Evolutionary conservation across 2,329 filamentous ascomycete species (phyloP).

Genomic region (Diaporthe ampelina): DNA sequence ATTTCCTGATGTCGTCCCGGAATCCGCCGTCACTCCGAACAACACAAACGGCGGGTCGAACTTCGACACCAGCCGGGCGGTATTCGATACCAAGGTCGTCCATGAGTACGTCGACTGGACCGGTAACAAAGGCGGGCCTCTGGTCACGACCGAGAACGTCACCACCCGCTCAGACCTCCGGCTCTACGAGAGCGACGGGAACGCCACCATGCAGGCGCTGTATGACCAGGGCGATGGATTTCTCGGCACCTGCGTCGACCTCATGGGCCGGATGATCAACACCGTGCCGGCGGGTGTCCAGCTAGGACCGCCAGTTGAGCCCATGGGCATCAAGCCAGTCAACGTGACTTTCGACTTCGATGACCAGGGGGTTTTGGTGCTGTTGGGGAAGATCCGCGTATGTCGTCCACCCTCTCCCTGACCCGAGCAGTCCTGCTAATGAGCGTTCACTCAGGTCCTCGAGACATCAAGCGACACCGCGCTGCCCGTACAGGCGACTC

Average conservation of each 20-base stretch:
- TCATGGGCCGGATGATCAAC: conserved; percentile 48
- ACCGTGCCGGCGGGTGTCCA: conserved; percentile 47
- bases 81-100: conserved; percentile 14
- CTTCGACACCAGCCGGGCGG: conserved; percentile 11
- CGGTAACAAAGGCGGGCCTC: conserved; percentile 9
- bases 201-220: conserved; percentile 47
- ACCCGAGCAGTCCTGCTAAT: too few relatives aligned
- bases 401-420: too few relatives aligned
- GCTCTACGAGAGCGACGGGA: conserved; percentile 48
- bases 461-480: background rate
- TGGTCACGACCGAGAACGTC: conserved; percentile 23
- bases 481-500: background rate
- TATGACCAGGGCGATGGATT: conserved; percentile 46
- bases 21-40: conserved; percentile 4
- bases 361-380: background rate
- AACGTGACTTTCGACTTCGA: conserved; percentile 10
- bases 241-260: conserved; percentile 45
- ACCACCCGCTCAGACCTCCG: conserved; percentile 45
- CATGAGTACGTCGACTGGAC: conserved; percentile 34
- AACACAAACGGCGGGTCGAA: conserved; percentile 26
- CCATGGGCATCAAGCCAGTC: background rate
- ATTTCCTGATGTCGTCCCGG: conserved; percentile 21
- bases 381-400: conserved; percentile 7
- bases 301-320: conserved; percentile 26
- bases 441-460: background rate